phyloP scores from a whole-genome alignment of 2,329 filamentous ascomycete species.

The Ophiostoma montium region DNA sequence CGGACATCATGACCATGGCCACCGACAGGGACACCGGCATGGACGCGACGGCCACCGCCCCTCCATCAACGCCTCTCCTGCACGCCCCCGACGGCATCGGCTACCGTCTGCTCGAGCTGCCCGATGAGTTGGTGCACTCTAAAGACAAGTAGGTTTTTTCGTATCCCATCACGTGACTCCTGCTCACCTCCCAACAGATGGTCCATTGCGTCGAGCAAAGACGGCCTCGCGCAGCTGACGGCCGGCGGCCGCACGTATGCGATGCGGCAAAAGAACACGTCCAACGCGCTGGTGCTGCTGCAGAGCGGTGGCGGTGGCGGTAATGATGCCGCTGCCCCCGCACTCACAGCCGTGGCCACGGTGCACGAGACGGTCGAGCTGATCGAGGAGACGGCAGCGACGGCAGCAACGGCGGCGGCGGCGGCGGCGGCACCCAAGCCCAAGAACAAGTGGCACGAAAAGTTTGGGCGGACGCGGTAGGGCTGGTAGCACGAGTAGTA shows the following conservation, averaged over 20 bases:
- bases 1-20: too few relatives aligned
- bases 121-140: conserved; percentile 40
- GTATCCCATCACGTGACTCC: not conserved
- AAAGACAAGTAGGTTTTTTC: conserved; percentile 29
- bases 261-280: conserved; percentile 52
- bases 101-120: conserved; percentile 49
- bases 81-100: conserved; percentile 33
- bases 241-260: conserved; percentile 39
- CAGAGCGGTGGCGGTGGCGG: not conserved
- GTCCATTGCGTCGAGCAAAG: conserved; percentile 28
- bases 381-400: conserved; percentile 23
- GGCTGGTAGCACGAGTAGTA: too few relatives aligned
- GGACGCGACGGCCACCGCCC: too few relatives aligned
- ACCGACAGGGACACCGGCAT: too few relatives aligned
- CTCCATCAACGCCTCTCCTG: conserved; percentile 30
- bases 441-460: conserved; percentile 48
- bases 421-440: conserved; percentile 15
- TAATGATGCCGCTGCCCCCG: conserved; percentile 10
- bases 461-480: conserved; percentile 35
- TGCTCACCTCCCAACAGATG: conserved; percentile 8
- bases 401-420: not conserved
- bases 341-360: conserved; percentile 37
- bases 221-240: conserved; percentile 39
- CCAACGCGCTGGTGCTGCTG: conserved; percentile 49
- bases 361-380: conserved; percentile 51